Base-by-base conservation (phyloP, 441 rosid species). In the Isatis lusitanica region DNA sequence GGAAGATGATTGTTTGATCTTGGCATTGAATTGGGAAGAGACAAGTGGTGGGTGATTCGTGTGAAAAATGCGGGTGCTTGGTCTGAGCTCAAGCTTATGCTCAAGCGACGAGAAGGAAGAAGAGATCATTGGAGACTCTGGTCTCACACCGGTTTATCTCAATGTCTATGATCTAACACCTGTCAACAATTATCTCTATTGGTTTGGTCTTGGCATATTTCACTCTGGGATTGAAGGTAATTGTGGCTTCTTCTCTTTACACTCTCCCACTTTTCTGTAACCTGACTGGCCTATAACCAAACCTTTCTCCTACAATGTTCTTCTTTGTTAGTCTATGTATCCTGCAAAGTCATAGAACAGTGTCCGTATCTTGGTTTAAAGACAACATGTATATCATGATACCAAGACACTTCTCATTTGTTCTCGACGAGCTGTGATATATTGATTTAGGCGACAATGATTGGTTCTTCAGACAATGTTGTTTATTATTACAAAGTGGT, bases 201-300 rank as follows among this genome's bases (percentile, higher is more conserved):
- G 96, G 97, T 80, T 93, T 60, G 98, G 99, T 7, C 86, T 91
- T 39, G 99, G 99, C 61, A 88, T 95, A 18, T 95, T 91, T 77
- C 98, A 95, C 87, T 91, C 98, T 4, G 99, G 97, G 21, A 81
- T 95, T 75, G 90, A 95, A 81, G 98, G 99, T 90, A 70, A 9
- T 1, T 74, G 4, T 43, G 12, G 50, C 66, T 36, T 64, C 60
- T 70, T 58, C 71, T 58, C 59, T 46, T 3, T 65, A 18, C 10
- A 24, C 16, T 53, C 51, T 21, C n/a, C 26, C 52, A 33, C n/a
- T 69, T 69, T 11, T 44, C 60, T 51, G 1, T 17, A 6, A 66
- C 24, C 33, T 47, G 8, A 36, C n/a, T 47, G 4, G 10, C 31
- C 24, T 53, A 0, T 47, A 16, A 12, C 13, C 18, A 42, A 30